Base-by-base conservation (phyloP, 257 asterid genomes). In the Solanum rostratum region DNA sequence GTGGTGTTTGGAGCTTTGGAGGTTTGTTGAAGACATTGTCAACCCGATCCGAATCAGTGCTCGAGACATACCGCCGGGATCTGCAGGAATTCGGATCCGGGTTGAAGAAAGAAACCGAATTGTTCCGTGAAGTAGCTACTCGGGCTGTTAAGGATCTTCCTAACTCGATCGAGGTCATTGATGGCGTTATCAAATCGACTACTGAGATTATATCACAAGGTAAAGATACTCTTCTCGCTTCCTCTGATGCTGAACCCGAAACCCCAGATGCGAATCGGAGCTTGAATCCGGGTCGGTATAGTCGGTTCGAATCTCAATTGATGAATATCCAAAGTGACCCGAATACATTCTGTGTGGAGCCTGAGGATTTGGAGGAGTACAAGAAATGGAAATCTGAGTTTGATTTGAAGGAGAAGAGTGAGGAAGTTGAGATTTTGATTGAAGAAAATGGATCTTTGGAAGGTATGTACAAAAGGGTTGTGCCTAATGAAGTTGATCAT, bases 91-190 rank as follows among this genome's bases (percentile, higher is more conserved):
- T 96, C 83, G 90, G 96, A 69, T 88, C 91, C 83, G 98, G 98
- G 13, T 89, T 96, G 27, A 91, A 83, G 84, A 93, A 92, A 84
- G 99, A 96, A 90, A 91, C 94, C 43, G 94, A 88, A n/a, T 79
- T 92, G 20, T 80, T 96, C 90, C 94, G 97, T 14, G 99, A 94
- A 78, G 92, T 88, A 0, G 98, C 99, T 5, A 90, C 88, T 90
- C 96, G 95, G n/a, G 98, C 98, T 52, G 98, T 93, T 87, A 93
- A 92, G 90, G 98, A 94, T 59, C 94, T 96, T 63, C 99, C 99
- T n/a, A 92, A 98, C n/a, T 92, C 98, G 79, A 84, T 95, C 84
- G 98, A 95, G 88, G 96, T 93, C 10, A 79, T 90, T 18, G 92
- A 91, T 14, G 94, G 93, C 3, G 93, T 93, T 37, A 81, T 94